These are phyloP conservation scores for Dendrobium catenatum DNA, from an alignment of 106 monocot genomes.

Conservation along the genomic window DNA sequence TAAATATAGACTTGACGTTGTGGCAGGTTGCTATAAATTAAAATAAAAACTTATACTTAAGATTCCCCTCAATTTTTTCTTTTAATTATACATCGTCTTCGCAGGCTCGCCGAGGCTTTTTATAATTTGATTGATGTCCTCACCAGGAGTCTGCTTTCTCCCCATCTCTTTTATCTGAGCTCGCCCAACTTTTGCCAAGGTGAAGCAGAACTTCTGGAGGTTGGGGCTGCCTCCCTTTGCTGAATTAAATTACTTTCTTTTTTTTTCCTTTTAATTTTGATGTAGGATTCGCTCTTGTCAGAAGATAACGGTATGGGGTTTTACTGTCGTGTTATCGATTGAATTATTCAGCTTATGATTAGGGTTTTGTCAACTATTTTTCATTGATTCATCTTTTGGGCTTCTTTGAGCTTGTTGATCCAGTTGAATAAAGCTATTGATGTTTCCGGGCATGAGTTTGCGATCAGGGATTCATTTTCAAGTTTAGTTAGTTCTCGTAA, in stretches of 20 bases:
- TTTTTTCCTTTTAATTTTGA: not conserved
- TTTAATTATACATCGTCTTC: not conserved
- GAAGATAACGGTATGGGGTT: no score
- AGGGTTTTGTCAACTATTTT: not conserved
- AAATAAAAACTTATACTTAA: no score
- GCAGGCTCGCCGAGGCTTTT: not conserved
- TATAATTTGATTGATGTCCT: not conserved
- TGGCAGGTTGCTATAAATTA: no score
- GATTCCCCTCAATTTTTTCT: no score
- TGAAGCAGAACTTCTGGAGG: not conserved
- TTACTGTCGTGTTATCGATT: not conserved
- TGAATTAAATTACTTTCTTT: not conserved
- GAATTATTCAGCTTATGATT: not conserved
- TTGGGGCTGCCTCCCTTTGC: not conserved
- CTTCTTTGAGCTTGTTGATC: not conserved
- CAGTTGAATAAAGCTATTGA: not conserved
- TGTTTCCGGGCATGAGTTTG: not conserved
- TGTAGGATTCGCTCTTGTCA: not conserved
- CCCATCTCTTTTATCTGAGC: not conserved
- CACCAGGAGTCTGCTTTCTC: not conserved
- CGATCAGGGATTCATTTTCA: not conserved
- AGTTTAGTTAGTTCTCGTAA: not conserved
- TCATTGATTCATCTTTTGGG: not conserved
- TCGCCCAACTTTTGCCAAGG: not conserved
- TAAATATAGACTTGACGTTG: no score